A percentile compares a stretch with the other conserved stretches of the same genome.
Conservation (phyloP, 2,329 filamentous ascomycete genomes). For the Pseudogymnoascus pannorum region DNA sequence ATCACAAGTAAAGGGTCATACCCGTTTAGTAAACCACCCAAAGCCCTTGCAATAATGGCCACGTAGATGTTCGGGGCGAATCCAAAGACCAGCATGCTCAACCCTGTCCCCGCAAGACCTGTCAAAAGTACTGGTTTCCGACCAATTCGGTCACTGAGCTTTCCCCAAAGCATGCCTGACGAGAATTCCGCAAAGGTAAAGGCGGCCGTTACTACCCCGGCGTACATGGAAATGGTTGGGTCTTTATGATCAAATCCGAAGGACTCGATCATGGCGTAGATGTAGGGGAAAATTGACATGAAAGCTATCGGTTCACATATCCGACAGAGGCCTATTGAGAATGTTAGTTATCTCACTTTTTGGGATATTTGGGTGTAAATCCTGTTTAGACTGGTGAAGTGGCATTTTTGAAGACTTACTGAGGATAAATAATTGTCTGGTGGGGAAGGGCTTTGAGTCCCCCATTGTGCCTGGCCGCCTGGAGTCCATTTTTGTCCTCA, state of each 20-base stretch:
- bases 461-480: conserved; percentile 20
- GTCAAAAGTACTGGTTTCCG: conserved; percentile 87
- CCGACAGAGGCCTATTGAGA: conserved; percentile 67
- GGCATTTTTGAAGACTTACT: conserved; percentile 30
- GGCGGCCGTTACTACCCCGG: conserved; percentile 90
- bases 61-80: conserved; percentile 76
- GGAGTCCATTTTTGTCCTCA: not conserved
- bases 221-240: conserved; percentile 80
- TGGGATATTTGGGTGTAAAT: not conserved
- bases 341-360: not conserved
- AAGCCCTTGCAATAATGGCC: conserved; percentile 77
- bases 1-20: conserved; percentile 42
- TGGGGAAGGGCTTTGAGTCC: conserved; percentile 28
- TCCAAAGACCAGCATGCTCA: conserved; percentile 90
- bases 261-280: conserved; percentile 93
- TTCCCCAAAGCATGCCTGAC: conserved; percentile 87
- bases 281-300: conserved; percentile 98
- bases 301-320: conserved; percentile 99
- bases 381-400: not conserved
- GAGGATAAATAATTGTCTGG: conserved; percentile 40
- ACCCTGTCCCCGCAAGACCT: conserved; percentile 81
- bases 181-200: conserved; percentile 96
- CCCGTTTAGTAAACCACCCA: conserved; percentile 91
- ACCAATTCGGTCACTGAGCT: conserved; percentile 83
- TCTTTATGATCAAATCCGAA: conserved; percentile 77